Evolutionary conservation across 2,329 filamentous ascomycete species (phyloP), one percentile per base, ranked within the genome.

Genomic region (Scopulariopsis brevicaulis): DNA sequence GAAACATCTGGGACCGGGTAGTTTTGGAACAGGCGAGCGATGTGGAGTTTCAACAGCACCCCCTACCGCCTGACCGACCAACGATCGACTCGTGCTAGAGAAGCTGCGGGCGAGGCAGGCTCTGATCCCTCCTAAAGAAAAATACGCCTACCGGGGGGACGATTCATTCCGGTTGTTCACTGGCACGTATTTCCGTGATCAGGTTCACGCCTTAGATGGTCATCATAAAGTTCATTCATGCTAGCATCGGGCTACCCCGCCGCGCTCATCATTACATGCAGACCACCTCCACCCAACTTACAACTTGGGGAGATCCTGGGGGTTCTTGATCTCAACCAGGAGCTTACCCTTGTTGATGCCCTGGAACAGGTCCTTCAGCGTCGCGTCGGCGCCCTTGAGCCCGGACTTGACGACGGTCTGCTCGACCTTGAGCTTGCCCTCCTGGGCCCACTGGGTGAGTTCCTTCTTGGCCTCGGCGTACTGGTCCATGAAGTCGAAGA

Each of bases 391-490:
- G 40, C 76, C 77, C 59, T 74, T 72, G 14, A 91, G 70, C 0
- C 87, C 87, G n/a, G 87, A 87, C 64, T 79, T 79, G 60, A 90
- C 70, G 59, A 92, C 79, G 2, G 84, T 85, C 70, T 90, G 86
- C 67, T 85, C 84, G 59, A 83, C 73, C 78, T 88, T 83, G 62
- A 92, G 70, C 72, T 85, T 89, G 55, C 88, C 88, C 67, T 89
- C 82, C 1, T 74, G 73, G n/a, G 90, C 67, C 87, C 87, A 91
- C 62, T 80, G 69, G 1, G 78, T 77, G 15, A 91, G 72, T 64
- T 90, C 77, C 66, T 78, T 73, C 63, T 79, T 71, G 1, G 85
- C 88, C 50, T 72, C 68, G 0, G 76, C 66, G 66, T 80, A 87
- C 65, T 85, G 76, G 56, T 78, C 72, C 4, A 69, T 70, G 65